Base-by-base conservation (phyloP, 1,284 basidiomycete genomes). In the Mycosarcoma maydis region DNA sequence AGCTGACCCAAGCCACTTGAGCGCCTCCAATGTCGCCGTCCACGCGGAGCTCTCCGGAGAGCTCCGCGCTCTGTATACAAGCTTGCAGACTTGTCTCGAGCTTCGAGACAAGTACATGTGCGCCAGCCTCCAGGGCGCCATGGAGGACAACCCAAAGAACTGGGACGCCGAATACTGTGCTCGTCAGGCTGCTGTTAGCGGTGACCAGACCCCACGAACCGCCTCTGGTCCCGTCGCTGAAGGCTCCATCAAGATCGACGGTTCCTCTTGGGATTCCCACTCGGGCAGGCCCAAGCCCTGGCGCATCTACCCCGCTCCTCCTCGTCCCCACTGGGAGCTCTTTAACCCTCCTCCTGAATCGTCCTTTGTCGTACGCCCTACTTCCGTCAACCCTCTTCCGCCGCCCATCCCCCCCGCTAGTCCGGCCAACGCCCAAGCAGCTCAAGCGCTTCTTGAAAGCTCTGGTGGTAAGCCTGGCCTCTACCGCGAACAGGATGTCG, bases 51-150 rank as follows among this genome's bases (percentile, higher is more conserved):
- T 80, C 23, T 76, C 77, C 5, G 57, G 67, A 16, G 80, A 81
- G 50, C 72, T 78, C 9, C 52, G 60, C 17, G 53, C 68, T 16
- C 58, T 81, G 8, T 80, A 80, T 60, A 42, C 50, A 7, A 74
- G 67, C 47, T 49, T 81, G 38, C 80, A 78, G 42, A 61, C 59
- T 20, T 81, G 80, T 48, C 60, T 81, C 22, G 44, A 65, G 40
- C 74, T 81, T 19, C 59, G 80, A n/a, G 76, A 80, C 50, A 77
- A 78, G 61, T 81, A 80, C 67, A 81, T 81, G 76, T 50, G 48
- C 22, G 67, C 58, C 47, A 74, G 70, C 37, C 65, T 76, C n/a
- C 80, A 81, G 51, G 68, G 59, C n/a, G 39, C 58, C 29, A 64
- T 74, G 43, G 73, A 78, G 37, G 80, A 80, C 55, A 81, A 81